These are phyloP conservation scores for Dovyalis caffra DNA, from an alignment of 345 rosid genomes.

Conservation along the genomic window DNA sequence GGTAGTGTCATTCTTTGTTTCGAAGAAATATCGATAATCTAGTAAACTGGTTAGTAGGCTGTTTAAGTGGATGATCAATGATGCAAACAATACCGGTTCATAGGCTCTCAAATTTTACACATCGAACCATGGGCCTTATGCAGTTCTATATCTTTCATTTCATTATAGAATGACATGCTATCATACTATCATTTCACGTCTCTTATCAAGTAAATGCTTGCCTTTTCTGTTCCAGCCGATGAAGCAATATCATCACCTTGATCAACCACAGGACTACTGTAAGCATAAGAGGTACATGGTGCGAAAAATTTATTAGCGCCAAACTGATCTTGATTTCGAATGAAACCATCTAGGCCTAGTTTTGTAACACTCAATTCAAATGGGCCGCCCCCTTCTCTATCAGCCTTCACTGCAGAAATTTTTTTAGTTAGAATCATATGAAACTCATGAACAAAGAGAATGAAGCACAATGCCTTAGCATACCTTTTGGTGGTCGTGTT, in stretches of 20 bases:
- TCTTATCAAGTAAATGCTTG: background rate
- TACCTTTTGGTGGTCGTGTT: constrained; percentile 39
- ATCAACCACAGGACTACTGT: constrained; percentile 30
- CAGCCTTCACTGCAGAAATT: constrained; percentile 51
- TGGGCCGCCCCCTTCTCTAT: constrained; percentile 92
- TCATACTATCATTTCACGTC: too few relatives aligned
- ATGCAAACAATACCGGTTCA: too few relatives aligned
- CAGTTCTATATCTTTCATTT: too few relatives aligned
- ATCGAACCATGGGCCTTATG: too few relatives aligned
- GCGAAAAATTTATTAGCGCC: constrained; percentile 62
- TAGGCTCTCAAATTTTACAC: too few relatives aligned
- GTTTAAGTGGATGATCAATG: too few relatives aligned
- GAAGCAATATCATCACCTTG: background rate
- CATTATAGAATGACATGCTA: too few relatives aligned
- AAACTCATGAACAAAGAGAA: background rate
- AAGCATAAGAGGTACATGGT: constrained; percentile 64
- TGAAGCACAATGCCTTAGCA: background rate
- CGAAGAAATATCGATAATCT: too few relatives aligned
- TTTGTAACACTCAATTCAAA: constrained; percentile 52
- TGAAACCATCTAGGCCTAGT: constrained; percentile 47
- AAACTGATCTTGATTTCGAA: constrained; percentile 52
- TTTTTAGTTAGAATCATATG: constrained; percentile 3
- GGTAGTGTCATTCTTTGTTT: background rate
- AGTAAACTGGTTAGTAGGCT: background rate
- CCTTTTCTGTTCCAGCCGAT: constrained; percentile 42